Percentiles rank a stretch among this genome's conserved stretches.
Conservation (phyloP, 805 yeast species). For the Wickerhamiella azymoides region DNA sequence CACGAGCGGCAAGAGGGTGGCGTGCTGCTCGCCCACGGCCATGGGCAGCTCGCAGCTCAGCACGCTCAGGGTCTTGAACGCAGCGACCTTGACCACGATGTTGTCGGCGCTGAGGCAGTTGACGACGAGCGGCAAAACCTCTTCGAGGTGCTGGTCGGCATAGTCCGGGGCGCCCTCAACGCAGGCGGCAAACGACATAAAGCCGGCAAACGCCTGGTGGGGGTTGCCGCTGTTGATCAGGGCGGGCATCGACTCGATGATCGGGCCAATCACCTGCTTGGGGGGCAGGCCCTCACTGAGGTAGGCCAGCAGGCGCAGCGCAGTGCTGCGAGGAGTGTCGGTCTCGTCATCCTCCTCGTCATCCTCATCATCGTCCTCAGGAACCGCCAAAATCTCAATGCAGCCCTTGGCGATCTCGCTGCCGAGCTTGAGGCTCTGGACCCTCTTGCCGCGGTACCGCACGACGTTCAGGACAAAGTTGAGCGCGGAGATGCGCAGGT, state of each 20-base stretch:
- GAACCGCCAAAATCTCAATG: conserved; percentile 63
- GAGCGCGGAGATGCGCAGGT: conserved; percentile 67
- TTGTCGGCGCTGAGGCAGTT: conserved; percentile 66
- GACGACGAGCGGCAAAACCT: conserved; percentile 57
- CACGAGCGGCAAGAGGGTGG: conserved; percentile 67
- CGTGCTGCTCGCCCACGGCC: conserved; percentile 71
- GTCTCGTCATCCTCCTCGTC: conserved; percentile 92
- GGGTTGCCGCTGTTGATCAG: conserved; percentile 40
- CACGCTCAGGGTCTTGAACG: conserved; percentile 65
- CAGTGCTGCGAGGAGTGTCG: conserved; percentile 61
- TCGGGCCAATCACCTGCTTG: conserved; percentile 72
- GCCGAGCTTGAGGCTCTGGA: conserved; percentile 70
- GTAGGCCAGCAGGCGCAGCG: conserved; percentile 63
- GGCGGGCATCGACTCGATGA: conserved; percentile 37
- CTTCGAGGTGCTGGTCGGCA: conserved; percentile 58
- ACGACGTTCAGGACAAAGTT: conserved; percentile 72
- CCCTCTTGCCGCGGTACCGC: conserved; percentile 66
- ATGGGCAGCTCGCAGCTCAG: conserved; percentile 78
- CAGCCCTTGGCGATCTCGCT: conserved; percentile 64
- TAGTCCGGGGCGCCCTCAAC: conserved; percentile 93
- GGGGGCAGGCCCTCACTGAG: conserved; percentile 83
- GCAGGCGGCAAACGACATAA: conserved; percentile 67
- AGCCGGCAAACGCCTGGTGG: conserved; percentile 76
- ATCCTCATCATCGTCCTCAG: conserved; percentile 55
- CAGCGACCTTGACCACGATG: conserved; percentile 68